Base-by-base conservation (phyloP, 306 rosid genomes). In the Fragaria iinumae region DNA sequence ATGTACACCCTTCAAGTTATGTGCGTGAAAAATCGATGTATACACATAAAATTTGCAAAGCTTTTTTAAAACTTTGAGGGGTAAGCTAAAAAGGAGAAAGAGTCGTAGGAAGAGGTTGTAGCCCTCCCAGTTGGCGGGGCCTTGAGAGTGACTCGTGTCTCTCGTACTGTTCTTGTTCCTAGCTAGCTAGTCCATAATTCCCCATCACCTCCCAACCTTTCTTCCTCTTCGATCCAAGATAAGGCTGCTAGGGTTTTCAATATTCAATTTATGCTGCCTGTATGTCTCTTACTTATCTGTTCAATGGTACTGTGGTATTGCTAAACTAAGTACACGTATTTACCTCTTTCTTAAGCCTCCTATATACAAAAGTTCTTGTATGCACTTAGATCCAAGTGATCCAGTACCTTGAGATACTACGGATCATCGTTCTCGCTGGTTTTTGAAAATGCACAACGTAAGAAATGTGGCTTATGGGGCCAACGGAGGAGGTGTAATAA, bases 381-480 rank as follows among this genome's bases (percentile, higher is more conserved):
- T 41, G 1, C 11, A 41, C 0, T 7, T 8, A 41, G 45, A 0
- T 41, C 0, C 2, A 41, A 41, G 8, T 41, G 45, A 41, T 41
- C 11, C 45, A 5, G 7, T 8, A 6, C 43, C 43, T 39, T 39
- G 7, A 76, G 72, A 20, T 20, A 63, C 44, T 48, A 20, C 27
- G 65, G 11, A 32, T 18, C 48, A 56, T 68, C 8, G 68, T 43
- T 39, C 47, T 74, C 66, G 43, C 67, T 47, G 59, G 69, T 63
- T 5, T 52, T 53, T 70, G 48, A 10, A 64, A 1, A 23, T 59
- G 47, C 45, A 50, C 74, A 71, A 53, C 2, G 32, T 29, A 29
- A 55, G 36, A 32, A 77, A 74, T 71, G 57, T 78, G 80, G 80
- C 69, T 50, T 29, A 73, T 78, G 82, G 76, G 81, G 73, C 63